Base-by-base conservation (phyloP, 73 alveolate species). In the Paramecium bursaria region DNA sequence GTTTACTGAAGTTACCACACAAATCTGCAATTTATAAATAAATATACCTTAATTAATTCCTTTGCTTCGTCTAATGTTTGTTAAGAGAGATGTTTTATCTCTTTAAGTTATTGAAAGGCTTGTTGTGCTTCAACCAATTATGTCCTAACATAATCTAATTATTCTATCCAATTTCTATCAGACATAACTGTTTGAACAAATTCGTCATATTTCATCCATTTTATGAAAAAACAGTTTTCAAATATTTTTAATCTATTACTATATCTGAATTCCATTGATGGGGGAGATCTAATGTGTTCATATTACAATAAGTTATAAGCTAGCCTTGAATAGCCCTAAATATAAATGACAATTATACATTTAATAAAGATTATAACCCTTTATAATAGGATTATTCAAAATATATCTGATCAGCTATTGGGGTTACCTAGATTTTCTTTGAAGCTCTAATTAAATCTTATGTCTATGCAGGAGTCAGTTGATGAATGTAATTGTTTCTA, bases 201-300 rank as follows among this genome's bases (percentile, higher is more conserved):
- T 67, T 67, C 82, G 0, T 67, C 55, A 19, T 21, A 67, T 42
- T n/a, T 31, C 9, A 67, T 67, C 1, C 60, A 15, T 67, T 67
- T 67, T 19, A 67, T 35, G 25, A 25, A 67, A 42, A 31, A 67
- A 22, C 82, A 67, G 9, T 44, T 15, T 14, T 67, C 82, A 27
- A 67, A 67, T 2, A 67, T 67, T 14, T 67, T 67, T 25, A 67
- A 15, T 67, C 82, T 67, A 44, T 67, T 67, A 21, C 60, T 39
- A 42, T 67, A 67, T 35, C 82, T 3, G 27, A 21, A 25, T 30
- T 67, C 46, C 53, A 67, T 35, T 6, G 33, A 25, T 35, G 26
- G 57, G 46, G 44, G 60, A 15, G 33, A 25, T 26, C 35, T 31
- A 33, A 67, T 67, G 22, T 30, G 44, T 17, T 47, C 82, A 33